phyloP scores from a whole-genome alignment of 2,329 filamentous ascomycete species.

The Thielaviopsis punctulata region DNA sequence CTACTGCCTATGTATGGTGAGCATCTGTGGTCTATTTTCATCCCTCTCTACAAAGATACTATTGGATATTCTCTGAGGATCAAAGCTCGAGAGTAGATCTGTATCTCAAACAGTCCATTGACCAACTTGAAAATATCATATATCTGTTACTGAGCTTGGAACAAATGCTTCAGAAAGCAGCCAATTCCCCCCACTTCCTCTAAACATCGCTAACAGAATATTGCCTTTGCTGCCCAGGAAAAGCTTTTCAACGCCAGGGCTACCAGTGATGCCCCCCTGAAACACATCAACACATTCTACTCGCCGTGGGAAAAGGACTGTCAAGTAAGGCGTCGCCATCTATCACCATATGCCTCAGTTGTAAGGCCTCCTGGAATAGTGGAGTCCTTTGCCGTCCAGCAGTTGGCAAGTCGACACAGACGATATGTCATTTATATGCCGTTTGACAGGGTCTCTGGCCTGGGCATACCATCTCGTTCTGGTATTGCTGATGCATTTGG shows the following conservation, averaged over 20 bases:
- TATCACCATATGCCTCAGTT: not conserved
- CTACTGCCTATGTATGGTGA: too few relatives aligned
- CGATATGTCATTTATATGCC: not conserved
- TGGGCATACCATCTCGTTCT: not conserved
- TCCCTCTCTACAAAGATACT: not conserved
- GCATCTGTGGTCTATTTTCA: too few relatives aligned
- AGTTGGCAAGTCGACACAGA: not conserved
- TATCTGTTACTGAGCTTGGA: too few relatives aligned
- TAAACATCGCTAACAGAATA: not conserved
- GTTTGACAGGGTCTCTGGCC: not conserved
- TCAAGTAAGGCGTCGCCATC: not conserved
- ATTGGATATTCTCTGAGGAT: too few relatives aligned
- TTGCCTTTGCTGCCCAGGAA: not conserved
- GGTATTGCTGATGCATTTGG: not conserved
- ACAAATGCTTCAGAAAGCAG: not conserved
- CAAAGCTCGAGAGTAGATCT: too few relatives aligned
- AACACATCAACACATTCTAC: not conserved
- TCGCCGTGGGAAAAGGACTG: not conserved
- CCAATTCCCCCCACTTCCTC: too few relatives aligned
- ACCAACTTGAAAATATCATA: too few relatives aligned
- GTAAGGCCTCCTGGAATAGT: not conserved
- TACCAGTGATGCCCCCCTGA: not conserved
- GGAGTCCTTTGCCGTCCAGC: not conserved
- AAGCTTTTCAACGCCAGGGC: not conserved
- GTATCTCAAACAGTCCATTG: too few relatives aligned